A percentile compares a stretch with the other conserved stretches of the same genome.
Evolutionary conservation across 805 yeast species (phyloP).

Genomic region (Kluyveromyces siamensis): DNA sequence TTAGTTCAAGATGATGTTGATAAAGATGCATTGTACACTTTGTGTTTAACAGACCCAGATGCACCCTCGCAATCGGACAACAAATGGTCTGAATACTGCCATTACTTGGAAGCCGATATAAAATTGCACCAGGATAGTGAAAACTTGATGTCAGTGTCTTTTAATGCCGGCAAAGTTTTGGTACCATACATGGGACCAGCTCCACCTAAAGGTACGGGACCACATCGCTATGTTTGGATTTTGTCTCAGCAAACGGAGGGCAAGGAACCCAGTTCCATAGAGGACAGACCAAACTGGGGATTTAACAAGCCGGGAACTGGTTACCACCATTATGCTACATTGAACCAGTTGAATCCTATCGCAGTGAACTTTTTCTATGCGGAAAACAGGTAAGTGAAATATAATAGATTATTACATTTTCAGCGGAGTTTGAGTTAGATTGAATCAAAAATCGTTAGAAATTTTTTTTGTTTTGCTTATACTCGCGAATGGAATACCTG

Average conservation of each 20-base stretch:
- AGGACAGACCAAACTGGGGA: slow-evolving; percentile 53
- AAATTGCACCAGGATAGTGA: slow-evolving; percentile 9
- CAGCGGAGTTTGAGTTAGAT: neutral
- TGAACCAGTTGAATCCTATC: slow-evolving; percentile 53
- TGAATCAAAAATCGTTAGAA: neutral
- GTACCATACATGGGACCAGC: slow-evolving; percentile 72
- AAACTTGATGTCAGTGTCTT: slow-evolving; percentile 33
- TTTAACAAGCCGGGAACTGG: slow-evolving; percentile 76
- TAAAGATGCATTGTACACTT: slow-evolving; percentile 48
- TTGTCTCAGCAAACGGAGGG: slow-evolving; percentile 53
- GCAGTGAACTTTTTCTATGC: slow-evolving; percentile 81
- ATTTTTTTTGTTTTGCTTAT: no score
- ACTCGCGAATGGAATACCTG: neutral
- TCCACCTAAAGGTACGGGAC: slow-evolving; percentile 82
- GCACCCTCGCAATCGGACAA: slow-evolving; percentile 80
- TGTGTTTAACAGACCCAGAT: slow-evolving; percentile 87
- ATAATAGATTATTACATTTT: neutral
- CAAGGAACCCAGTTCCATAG: slow-evolving; percentile 11
- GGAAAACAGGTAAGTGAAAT: slow-evolving; percentile 34
- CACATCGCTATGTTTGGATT: slow-evolving; percentile 78
- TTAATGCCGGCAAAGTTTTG: slow-evolving; percentile 33
- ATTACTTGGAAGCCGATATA: slow-evolving; percentile 51
- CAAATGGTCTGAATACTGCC: slow-evolving; percentile 84
- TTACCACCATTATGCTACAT: slow-evolving; percentile 60
- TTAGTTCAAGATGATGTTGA: slow-evolving; percentile 42